phyloP scores from a whole-genome alignment of 352 stramenopile genomes.

The Thalassiosira pacifica region DNA sequence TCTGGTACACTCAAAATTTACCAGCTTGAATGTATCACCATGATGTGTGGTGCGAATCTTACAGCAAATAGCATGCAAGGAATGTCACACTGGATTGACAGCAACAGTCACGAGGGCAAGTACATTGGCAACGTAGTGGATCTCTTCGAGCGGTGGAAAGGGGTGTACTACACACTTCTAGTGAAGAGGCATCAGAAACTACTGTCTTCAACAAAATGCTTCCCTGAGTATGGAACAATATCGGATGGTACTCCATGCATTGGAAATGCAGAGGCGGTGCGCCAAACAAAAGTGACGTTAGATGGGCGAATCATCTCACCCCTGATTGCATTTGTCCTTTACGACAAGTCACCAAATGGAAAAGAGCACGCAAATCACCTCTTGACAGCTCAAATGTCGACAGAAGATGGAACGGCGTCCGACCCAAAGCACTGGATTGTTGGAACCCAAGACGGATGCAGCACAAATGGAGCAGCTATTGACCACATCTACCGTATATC shows the following conservation, averaged over 20 bases:
- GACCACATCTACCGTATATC: background rate
- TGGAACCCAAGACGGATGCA: background rate
- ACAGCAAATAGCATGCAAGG: background rate
- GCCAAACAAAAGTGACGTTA: background rate
- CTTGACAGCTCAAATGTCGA: background rate
- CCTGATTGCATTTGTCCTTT: background rate
- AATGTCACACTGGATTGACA: background rate
- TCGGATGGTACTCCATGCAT: background rate
- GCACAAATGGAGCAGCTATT: background rate
- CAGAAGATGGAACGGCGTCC: background rate
- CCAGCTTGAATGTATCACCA: background rate
- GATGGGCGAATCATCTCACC: background rate
- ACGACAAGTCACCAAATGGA: background rate
- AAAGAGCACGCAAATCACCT: background rate
- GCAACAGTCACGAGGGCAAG: background rate
- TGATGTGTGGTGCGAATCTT: background rate
- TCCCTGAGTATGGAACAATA: background rate
- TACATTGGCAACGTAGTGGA: background rate
- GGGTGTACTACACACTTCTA: background rate
- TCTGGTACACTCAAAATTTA: background rate
- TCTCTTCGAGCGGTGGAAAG: background rate
- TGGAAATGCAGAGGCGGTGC: background rate
- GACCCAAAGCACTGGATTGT: background rate
- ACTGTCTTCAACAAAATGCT: background rate
- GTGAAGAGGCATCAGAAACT: background rate